Evolutionary conservation across 495 filamentous ascomycete species (phyloP), one percentile per base, ranked within the genome.

Genomic region (Cladorrhinum samala): DNA sequence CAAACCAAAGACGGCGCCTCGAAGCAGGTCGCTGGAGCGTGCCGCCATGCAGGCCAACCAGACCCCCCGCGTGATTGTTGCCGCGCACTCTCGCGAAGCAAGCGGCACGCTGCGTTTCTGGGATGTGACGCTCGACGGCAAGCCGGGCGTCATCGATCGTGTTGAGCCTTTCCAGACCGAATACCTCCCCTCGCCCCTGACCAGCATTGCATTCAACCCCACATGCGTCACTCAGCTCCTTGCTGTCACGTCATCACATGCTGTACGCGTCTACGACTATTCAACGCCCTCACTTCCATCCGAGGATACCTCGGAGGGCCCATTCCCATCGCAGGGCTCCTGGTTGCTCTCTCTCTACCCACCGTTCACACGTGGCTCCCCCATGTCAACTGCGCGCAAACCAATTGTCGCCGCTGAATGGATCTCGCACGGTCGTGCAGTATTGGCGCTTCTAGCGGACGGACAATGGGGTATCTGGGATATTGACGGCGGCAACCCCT

Each of bases 391-490:
- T 44, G 69, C 62, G 4, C 81, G 91, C 30, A 96, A 95, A 63
- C 80, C 79, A 1, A 80, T 95, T 27, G 72, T 94, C n/a, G 85
- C 84, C 53, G 86, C 89, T 0, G 75, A 86, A 50, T 96, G 92
- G 92, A 81, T 89, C 7, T 73, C 85, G n/a, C 81, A 83, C 40
- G 91, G 91, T 36, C 83, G 78, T 39, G 86, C 85, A 11, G 76
- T 96, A 36, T 72, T 96, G 56, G 79, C 83, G 3, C 75, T 97
- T 7, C 76, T 92, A 11, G 79, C 79, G 4, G 89, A 95, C 66
- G 92, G 90, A 0, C 86, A 94, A 71, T 97, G 91, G 91, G 91
- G 89, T 3, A 82, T 97, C 23, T 96, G 92, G 91, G 89, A 94
- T 69, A 74, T 91, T 25, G 83, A 89, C 60, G 83, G 85, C 1